These are phyloP conservation scores for Blastobotrys robertii DNA, from an alignment of 805 yeast genomes.

Conservation along the genomic window DNA sequence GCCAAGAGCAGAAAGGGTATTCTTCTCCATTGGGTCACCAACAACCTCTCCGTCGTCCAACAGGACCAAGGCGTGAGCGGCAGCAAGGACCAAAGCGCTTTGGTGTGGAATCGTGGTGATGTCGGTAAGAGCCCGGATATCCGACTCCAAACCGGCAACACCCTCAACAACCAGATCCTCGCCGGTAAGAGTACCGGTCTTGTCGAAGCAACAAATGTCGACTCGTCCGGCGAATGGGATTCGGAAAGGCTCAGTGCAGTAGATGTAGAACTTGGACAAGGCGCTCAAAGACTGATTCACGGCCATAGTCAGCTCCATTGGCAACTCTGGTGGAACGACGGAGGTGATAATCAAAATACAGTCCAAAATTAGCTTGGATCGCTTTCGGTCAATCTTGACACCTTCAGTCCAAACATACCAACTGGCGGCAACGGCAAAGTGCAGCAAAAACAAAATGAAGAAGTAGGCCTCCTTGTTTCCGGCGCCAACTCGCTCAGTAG, in stretches of 20 bases:
- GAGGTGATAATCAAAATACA: constrained; percentile 94
- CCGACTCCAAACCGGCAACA: constrained; percentile 61
- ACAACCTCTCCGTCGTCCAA: constrained; percentile 95
- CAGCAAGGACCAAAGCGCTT: constrained; percentile 69
- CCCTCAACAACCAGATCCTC: constrained; percentile 97
- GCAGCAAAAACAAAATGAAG: constrained; percentile 79
- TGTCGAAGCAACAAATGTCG: constrained; percentile 97
- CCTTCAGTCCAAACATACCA: constrained; percentile 99
- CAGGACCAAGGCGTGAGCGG: constrained; percentile 92
- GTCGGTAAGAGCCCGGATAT: constrained; percentile 42
- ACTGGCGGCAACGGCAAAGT: constrained; percentile 90
- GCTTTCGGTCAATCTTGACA: constrained; percentile 88
- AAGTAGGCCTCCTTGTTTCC: constrained; percentile 91
- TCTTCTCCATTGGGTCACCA: constrained; percentile 99
- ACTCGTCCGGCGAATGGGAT: constrained; percentile 96
- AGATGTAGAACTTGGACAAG: constrained; percentile 75
- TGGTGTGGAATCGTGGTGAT: constrained; percentile 56
- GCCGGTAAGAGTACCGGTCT: constrained; percentile 96
- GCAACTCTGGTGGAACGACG: constrained; percentile 97
- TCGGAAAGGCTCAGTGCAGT: constrained; percentile 97
- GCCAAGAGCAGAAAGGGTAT: constrained; percentile 76
- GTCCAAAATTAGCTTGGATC: constrained; percentile 85
- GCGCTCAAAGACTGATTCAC: constrained; percentile 88
- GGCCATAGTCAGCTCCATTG: constrained; percentile 98
- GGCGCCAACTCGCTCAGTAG: constrained; percentile 92